Conservation (phyloP, 2,329 filamentous ascomycete species). For the Penicillium sp. region DNA sequence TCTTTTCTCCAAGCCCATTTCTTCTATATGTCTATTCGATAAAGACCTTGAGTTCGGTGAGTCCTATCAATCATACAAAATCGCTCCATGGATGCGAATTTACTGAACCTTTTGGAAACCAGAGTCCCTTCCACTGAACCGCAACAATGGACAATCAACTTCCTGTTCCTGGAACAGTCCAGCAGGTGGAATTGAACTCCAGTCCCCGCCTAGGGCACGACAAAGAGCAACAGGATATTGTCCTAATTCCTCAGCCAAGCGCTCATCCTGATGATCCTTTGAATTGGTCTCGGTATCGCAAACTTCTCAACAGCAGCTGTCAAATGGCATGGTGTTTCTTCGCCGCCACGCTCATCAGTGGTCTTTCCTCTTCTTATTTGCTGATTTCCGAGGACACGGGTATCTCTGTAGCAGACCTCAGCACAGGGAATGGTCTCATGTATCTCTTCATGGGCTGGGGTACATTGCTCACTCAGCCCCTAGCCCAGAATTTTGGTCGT, state of each 20-base stretch:
- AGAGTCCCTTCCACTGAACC: background rate
- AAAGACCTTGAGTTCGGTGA: too few species aligned
- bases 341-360: constrained; percentile 10
- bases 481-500: constrained; percentile 58
- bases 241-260: constrained; percentile 19
- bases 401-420: constrained; percentile 50
- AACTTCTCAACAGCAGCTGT: constrained; percentile 5
- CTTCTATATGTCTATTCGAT: too few species aligned
- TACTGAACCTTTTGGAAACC: too few species aligned
- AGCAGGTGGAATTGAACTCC: constrained; percentile 10
- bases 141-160: constrained; percentile 2
- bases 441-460: constrained; percentile 58
- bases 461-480: constrained; percentile 56
- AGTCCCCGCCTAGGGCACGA: background rate
- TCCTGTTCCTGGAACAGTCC: constrained; percentile 15
- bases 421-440: constrained; percentile 57
- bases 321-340: constrained; percentile 16
- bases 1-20: too few species aligned
- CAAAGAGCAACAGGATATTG: constrained; percentile 11
- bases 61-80: too few species aligned
- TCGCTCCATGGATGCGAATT: too few species aligned
- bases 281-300: constrained; percentile 17
- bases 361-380: constrained; percentile 6
- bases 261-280: constrained; percentile 21
- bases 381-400: constrained; percentile 35